These are phyloP conservation scores for Ganoderma sinense DNA, from an alignment of 1,284 basidiomycete species.

Conservation along the genomic window DNA sequence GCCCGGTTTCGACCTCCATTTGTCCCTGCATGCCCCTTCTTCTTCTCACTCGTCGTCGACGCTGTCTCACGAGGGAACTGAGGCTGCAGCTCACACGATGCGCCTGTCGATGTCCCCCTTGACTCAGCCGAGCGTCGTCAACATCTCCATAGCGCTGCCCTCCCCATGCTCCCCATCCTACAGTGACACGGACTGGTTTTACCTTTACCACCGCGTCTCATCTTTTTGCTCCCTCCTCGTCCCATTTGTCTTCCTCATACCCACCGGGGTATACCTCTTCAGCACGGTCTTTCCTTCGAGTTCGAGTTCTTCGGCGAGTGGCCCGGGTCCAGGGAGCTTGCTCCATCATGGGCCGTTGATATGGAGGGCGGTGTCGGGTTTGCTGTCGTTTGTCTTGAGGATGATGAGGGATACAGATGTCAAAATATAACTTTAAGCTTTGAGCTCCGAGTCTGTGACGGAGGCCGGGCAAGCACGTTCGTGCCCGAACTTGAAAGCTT, in stretches of 20 bases:
- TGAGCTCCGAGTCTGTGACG: too few species aligned
- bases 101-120: neutral
- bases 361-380: neutral
- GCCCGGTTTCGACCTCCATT: neutral
- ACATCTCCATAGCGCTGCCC: conserved; percentile 5
- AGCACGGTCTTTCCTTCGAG: neutral
- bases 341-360: neutral
- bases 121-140: neutral
- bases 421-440: neutral
- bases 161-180: neutral
- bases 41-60: neutral
- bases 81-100: neutral
- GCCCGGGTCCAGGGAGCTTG: neutral
- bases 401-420: neutral
- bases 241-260: neutral
- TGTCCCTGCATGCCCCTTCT: neutral
- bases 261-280: neutral
- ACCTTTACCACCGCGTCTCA: neutral
- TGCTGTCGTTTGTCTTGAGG: neutral
- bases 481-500: too few species aligned
- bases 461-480: too few species aligned
- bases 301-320: neutral
- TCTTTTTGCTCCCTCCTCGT: neutral
- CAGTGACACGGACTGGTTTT: neutral
- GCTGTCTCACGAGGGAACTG: neutral